These are phyloP conservation scores for Tuber borchii DNA, from an alignment of 495 filamentous ascomycete genomes.

Conservation along the genomic window DNA sequence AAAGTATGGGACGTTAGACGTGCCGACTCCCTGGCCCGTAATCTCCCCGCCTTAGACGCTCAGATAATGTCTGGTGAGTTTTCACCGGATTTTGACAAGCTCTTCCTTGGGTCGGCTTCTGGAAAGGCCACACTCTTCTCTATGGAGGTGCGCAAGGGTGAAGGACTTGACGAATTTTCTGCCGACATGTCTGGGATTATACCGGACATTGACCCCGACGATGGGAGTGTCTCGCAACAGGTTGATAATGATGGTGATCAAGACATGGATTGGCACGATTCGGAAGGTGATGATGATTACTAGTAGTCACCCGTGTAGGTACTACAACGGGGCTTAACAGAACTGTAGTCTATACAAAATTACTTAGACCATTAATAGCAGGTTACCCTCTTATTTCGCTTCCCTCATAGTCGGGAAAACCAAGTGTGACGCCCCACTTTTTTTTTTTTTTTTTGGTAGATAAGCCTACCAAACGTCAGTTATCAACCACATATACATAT, in stretches of 20 bases:
- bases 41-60: slow-evolving; percentile 50
- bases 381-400: no score
- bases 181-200: slow-evolving; percentile 27
- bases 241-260: background rate
- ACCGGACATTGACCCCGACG: slow-evolving; percentile 8
- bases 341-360: no score
- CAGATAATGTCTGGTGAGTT: slow-evolving; percentile 47
- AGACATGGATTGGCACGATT: background rate
- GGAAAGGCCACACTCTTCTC: slow-evolving; percentile 36
- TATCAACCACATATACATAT: no score
- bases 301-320: no score
- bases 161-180: background rate
- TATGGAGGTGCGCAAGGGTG: slow-evolving; percentile 13
- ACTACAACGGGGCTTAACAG: no score
- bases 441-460: no score
- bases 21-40: slow-evolving; percentile 57
- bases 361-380: no score
- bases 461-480: no score
- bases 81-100: slow-evolving; percentile 27
- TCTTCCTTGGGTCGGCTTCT: slow-evolving; percentile 35
- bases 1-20: slow-evolving; percentile 76
- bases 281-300: background rate
- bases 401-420: no score
- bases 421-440: no score
- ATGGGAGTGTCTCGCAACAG: background rate